Base-by-base conservation (phyloP, 306 rosid genomes). In the Corylus americana region DNA sequence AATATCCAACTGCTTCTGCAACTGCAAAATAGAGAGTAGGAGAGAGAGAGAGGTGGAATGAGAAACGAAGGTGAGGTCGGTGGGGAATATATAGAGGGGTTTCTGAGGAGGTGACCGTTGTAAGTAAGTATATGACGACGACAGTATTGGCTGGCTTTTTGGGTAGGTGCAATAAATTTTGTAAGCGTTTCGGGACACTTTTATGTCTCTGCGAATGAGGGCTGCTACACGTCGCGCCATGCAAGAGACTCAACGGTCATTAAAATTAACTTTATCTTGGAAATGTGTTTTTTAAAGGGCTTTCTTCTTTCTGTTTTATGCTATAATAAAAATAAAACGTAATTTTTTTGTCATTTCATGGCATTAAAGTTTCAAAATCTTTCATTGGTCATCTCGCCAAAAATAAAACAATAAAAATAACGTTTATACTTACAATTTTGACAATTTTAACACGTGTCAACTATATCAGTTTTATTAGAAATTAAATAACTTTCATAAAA, bases 21-120 rank as follows among this genome's bases (percentile, higher is more conserved):
- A 5, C 45, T 42, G 7, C 45, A 7, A 29, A 2, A 11, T 20
- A 37, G 49, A 29, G 55, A 44, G 8, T 14, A 29, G 50, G 22
- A 67, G 45, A 48, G 64, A 42, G 17, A 37, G 61, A 61, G 70
- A 11, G 47, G 10, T 39, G 44, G 7, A 64, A 25, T 27, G 35
- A 12, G 51, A 1, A 31, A 51, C 18, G 27, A 59, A 7, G 3
- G 29, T 20, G 8, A 6, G 11, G 8, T 18, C 27, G 44, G 37
- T 58, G 74, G 47, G 53, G 18, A 13, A 74, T 78, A 78, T 79
- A 86, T 77, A 84, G 22, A 31, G 53, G 39, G 37, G 12, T 12
- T 53, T 22, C 70, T 54, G 82, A 69, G 75, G 63, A 73, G 18
- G 27, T 86, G 74, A 79, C 90, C 84, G 88, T 88, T 83, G 87